A percentile compares a stretch with the other conserved stretches of the same genome.
Conservation (phyloP, 345 rosid genomes). For the Limnanthes douglasii region DNA sequence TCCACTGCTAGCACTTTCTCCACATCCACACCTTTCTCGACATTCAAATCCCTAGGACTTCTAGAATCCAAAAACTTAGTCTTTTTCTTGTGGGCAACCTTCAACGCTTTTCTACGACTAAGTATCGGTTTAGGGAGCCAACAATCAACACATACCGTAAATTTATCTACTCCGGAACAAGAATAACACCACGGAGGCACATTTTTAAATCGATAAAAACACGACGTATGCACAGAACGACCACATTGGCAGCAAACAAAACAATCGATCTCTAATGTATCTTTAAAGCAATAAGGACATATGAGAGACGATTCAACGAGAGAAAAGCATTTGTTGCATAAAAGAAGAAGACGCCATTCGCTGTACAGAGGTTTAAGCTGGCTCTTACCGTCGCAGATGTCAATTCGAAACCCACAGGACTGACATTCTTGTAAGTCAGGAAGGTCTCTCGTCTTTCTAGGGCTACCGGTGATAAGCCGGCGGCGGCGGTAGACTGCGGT, state of each 20-base stretch:
- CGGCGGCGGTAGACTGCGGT: background rate
- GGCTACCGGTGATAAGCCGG: background rate
- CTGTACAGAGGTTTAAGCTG: conserved; percentile 30
- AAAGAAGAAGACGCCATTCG: conserved; percentile 39
- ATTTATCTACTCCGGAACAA: conserved; percentile 11
- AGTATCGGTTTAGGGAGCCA: conserved; percentile 40
- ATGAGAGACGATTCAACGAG: conserved; percentile 20
- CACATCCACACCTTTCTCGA: too few relatives aligned
- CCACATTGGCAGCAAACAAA: conserved; percentile 19
- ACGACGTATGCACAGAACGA: conserved; percentile 21
- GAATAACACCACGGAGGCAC: conserved; percentile 29
- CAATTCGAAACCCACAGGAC: conserved; percentile 34
- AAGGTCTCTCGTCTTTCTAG: conserved; percentile 34
- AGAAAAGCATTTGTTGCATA: conserved; percentile 22
- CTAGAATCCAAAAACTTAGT: too few relatives aligned
- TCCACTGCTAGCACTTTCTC: too few relatives aligned
- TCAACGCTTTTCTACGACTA: too few relatives aligned
- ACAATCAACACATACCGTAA: conserved; percentile 37
- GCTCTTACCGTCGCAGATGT: conserved; percentile 16
- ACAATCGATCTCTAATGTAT: conserved; percentile 6
- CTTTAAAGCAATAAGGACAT: conserved; percentile 41
- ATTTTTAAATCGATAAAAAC: conserved; percentile 15
- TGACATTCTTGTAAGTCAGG: conserved; percentile 47
- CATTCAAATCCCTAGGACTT: too few relatives aligned
- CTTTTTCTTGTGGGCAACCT: too few relatives aligned